Base-by-base conservation (phyloP, 2,329 filamentous ascomycete species). In the Sporothrix brasiliensis region DNA sequence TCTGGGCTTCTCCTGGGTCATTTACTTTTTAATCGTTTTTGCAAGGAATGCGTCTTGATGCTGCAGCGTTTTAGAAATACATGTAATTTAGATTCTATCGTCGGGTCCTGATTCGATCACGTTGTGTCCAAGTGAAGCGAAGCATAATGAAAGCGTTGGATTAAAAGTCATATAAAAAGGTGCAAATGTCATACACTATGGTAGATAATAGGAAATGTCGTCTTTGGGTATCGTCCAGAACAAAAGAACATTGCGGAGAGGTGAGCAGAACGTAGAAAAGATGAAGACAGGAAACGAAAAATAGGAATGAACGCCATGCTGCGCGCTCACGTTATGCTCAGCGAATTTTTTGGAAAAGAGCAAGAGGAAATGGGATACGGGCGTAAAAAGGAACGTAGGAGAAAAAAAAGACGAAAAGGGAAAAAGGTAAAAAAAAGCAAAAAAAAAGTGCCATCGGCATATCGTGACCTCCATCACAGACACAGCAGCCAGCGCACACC, bases 401-500 rank as follows among this genome's bases (percentile, higher is more conserved):
- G 39, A 7, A 58, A 4, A 52, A n/a, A 54, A 4, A 41, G 4
- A 21, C 30, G 5, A 14, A 44, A 44, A 44, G 41, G 13, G 16
- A 60, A 27, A 44, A 30, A 41, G 50, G 14, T 16, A 24, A 27
- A 68, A 56, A n/a, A n/a, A n/a, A n/a, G n/a, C n/a, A n/a, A n/a
- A 4, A 54, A 30, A 41, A 63, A 53, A 30, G 49, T 4, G 14
- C 3, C 53, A 27, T 19, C 13, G 2, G 16, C 56, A 30, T 16
- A 66, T 5, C 11, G 30, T 16, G n/a, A 66, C 41, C 49, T 1
- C 4, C 39, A 44, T 81, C 79, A 92, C 74, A 95, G 79, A 92
- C 92, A 97, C 73, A 97, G 81, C 77, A 97, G 80, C 94, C 94
- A 98, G 77, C 86, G 85, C n/a, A 91, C 83, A 11, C 86, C 85